Evolutionary conservation across 2,329 filamentous ascomycete genomes (phyloP).

Genomic region (Alternaria alternata): DNA sequence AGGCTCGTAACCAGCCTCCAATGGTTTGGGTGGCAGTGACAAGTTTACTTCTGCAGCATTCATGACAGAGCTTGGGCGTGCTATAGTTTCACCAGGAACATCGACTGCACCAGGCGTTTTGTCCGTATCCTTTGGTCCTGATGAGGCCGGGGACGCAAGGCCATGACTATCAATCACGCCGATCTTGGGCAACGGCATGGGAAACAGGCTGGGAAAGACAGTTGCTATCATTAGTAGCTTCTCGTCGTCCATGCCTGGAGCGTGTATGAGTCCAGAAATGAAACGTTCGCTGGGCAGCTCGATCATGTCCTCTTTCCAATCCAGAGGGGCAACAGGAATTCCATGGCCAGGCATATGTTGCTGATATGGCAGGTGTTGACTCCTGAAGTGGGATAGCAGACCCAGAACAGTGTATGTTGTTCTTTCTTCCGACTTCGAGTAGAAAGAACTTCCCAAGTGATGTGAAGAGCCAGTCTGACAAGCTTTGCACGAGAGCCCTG

Average conservation of each 20-base stretch:
- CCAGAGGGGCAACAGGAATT: conserved; percentile 40
- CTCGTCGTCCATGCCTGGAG: conserved; percentile 64
- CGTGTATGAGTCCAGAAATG: conserved; percentile 59
- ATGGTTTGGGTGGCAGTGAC: conserved; percentile 43
- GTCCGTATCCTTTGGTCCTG: conserved; percentile 43
- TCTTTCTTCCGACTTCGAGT: conserved; percentile 50
- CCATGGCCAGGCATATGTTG: conserved; percentile 34
- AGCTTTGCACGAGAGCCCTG: conserved; percentile 55
- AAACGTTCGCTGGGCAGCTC: conserved; percentile 63
- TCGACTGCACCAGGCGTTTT: conserved; percentile 25
- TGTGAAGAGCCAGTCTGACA: conserved; percentile 45
- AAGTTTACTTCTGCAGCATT: conserved; percentile 39
- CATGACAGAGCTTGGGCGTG: conserved; percentile 32
- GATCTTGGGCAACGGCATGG: conserved; percentile 54
- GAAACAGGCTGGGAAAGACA: conserved; percentile 58
- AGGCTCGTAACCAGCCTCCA: conserved; percentile 60
- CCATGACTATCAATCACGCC: conserved; percentile 46
- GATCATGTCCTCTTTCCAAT: conserved; percentile 70
- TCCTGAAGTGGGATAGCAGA: conserved; percentile 67
- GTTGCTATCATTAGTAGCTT: conserved; percentile 62
- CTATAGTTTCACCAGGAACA: conserved; percentile 27
- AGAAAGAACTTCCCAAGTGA: conserved; percentile 40
- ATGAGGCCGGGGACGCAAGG: conserved; percentile 37
- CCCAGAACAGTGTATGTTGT: conserved; percentile 59
- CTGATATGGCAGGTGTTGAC: conserved; percentile 59